phyloP scores from a whole-genome alignment of 176 grass and related monocot genomes.

The Olyra latifolia region DNA sequence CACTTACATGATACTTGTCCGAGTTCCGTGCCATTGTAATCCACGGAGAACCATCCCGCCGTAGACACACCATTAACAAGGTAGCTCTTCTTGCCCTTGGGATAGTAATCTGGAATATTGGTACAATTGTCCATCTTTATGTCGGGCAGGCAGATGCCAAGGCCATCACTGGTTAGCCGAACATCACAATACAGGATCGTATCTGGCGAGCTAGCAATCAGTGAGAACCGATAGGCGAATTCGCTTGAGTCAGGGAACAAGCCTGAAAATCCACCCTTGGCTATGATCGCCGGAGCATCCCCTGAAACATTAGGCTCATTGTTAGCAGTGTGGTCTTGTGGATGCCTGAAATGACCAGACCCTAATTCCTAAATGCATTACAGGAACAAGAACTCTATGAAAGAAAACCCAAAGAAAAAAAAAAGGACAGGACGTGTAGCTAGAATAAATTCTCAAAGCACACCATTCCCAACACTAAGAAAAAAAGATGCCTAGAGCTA shows the following conservation, averaged over 20 bases:
- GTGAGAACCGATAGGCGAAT: constrained; percentile 44
- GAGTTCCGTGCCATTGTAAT: constrained; percentile 62
- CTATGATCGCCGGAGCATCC: constrained; percentile 60
- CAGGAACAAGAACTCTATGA: neutral
- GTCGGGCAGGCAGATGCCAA: constrained; percentile 72
- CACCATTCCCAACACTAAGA: neutral
- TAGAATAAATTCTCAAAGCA: neutral
- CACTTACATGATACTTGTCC: constrained; percentile 56
- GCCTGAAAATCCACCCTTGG: constrained; percentile 85
- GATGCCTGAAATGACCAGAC: neutral
- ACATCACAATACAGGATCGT: constrained; percentile 77
- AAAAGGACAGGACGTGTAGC: neutral
- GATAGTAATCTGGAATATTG: constrained; percentile 36
- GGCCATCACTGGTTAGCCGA: constrained; percentile 66
- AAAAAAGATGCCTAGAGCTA: neutral
- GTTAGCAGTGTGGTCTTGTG: neutral
- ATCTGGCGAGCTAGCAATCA: constrained; percentile 36
- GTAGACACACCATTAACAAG: constrained; percentile 55
- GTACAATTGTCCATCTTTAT: constrained; percentile 79
- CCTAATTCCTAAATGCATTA: neutral
- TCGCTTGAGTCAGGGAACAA: constrained; percentile 79
- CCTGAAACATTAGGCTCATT: constrained; percentile 40
- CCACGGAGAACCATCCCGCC: constrained; percentile 71
- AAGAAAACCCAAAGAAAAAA: neutral
- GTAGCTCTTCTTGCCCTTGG: constrained; percentile 46